Evolutionary conservation across 192 early-diverging fungal species (phyloP).

Genomic region (Backusella liffmaniae): DNA sequence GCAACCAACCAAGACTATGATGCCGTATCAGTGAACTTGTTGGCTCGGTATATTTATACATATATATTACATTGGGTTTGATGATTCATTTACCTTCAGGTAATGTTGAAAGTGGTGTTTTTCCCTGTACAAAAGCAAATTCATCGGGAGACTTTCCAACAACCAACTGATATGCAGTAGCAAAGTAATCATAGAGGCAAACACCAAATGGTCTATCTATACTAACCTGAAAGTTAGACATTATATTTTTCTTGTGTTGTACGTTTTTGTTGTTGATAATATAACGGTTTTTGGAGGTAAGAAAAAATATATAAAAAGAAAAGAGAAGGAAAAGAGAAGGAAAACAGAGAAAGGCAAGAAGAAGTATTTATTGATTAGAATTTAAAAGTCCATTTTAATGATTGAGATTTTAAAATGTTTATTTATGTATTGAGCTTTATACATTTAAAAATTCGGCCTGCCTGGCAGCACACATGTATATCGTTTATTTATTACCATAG

Average conservation of each 20-base stretch:
- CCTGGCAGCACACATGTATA: background rate
- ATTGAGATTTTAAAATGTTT: background rate
- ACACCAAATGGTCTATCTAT: conserved; percentile 54
- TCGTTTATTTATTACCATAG: background rate
- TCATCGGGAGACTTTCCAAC: conserved; percentile 42
- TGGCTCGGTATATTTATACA: background rate
- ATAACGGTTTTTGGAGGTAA: background rate
- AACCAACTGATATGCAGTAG: conserved; percentile 35
- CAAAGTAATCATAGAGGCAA: conserved; percentile 48
- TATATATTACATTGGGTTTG: background rate
- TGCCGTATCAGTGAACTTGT: background rate
- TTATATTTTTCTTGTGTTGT: background rate
- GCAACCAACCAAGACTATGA: conserved; percentile 12
- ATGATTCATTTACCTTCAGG: conserved; percentile 39
- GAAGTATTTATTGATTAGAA: background rate
- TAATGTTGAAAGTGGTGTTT: conserved; percentile 50
- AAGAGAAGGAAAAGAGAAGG: background rate
- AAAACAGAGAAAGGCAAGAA: conserved; percentile 3
- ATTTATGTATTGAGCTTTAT: background rate
- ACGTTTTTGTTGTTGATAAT: background rate
- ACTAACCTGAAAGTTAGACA: conserved; percentile 26
- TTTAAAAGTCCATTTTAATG: background rate
- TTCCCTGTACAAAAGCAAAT: conserved; percentile 46
- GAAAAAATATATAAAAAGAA: background rate
- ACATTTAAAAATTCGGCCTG: background rate